phyloP scores from a whole-genome alignment of 2,329 filamentous ascomycete genomes.

The Thermoascus crustaceus region DNA sequence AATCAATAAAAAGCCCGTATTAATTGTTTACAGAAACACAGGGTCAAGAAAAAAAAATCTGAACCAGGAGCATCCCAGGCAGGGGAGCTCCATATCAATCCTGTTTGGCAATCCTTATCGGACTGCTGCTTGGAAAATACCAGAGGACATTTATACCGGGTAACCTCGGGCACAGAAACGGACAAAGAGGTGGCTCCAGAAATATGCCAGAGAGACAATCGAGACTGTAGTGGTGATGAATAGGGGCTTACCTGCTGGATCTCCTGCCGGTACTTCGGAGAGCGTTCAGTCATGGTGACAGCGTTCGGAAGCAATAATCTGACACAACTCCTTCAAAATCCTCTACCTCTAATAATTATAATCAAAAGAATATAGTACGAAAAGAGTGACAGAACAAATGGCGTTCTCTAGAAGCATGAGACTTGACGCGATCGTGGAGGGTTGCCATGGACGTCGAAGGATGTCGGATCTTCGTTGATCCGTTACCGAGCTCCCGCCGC shows the following conservation, averaged over 20 bases:
- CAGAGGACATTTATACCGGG: background rate
- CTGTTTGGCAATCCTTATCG: no score
- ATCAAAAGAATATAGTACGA: background rate
- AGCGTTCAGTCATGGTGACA: constrained; percentile 61
- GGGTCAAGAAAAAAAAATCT: no score
- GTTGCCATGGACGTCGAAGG: no score
- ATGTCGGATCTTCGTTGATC: background rate
- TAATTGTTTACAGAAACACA: no score
- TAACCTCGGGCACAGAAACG: background rate
- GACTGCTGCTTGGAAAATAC: no score
- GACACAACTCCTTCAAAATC: background rate
- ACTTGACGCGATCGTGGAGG: no score
- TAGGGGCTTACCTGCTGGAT: constrained; percentile 81
- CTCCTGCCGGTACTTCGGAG: constrained; percentile 89
- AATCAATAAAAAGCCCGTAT: no score
- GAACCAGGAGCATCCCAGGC: no score
- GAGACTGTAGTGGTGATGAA: background rate
- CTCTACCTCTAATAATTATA: background rate
- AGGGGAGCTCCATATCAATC: no score
- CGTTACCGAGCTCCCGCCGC: background rate
- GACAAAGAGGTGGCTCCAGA: constrained; percentile 1
- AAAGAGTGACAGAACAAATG: background rate
- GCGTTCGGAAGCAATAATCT: background rate
- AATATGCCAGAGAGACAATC: constrained; percentile 1
- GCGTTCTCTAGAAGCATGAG: no score